These are phyloP conservation scores for Brasenia schreberi DNA, from an alignment of 164 flowering plant genomes.

Conservation along the genomic window DNA sequence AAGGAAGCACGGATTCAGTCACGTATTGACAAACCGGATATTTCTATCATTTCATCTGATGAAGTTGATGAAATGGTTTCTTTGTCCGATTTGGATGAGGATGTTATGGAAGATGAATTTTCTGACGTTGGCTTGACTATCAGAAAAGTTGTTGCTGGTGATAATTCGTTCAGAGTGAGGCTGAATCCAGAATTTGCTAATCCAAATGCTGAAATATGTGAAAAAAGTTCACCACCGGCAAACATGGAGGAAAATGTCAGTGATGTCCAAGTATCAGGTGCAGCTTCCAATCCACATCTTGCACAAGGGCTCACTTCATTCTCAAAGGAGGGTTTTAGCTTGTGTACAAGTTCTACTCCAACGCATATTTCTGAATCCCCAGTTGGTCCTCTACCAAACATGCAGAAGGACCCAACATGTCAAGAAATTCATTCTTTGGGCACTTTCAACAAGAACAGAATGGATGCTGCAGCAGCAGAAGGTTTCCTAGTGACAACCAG, in stretches of 20 bases:
- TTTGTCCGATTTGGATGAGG: conserved; percentile 57
- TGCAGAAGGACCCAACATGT: neutral
- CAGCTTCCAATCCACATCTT: neutral
- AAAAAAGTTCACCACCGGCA: neutral
- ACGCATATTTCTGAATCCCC: neutral
- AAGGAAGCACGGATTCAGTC: conserved; percentile 43
- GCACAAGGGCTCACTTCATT: neutral
- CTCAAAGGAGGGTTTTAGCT: neutral
- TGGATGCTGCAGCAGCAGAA: neutral
- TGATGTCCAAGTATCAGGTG: neutral
- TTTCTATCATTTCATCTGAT: conserved; percentile 8
- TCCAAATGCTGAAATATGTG: neutral
- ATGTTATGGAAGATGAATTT: conserved; percentile 44
- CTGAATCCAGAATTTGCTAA: neutral
- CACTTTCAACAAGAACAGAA: neutral
- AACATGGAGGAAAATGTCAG: neutral
- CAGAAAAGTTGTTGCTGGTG: neutral
- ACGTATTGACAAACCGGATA: conserved; percentile 12
- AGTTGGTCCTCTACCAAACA: neutral
- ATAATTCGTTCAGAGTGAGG: neutral
- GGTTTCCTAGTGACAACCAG: neutral
- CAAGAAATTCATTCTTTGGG: neutral
- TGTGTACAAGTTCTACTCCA: neutral
- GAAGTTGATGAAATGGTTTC: conserved; percentile 25
- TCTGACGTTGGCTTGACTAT: conserved; percentile 60